Evolutionary conservation across 768 basidiomycete genomes (phyloP).

Genomic region (Russula ochroleuca): DNA sequence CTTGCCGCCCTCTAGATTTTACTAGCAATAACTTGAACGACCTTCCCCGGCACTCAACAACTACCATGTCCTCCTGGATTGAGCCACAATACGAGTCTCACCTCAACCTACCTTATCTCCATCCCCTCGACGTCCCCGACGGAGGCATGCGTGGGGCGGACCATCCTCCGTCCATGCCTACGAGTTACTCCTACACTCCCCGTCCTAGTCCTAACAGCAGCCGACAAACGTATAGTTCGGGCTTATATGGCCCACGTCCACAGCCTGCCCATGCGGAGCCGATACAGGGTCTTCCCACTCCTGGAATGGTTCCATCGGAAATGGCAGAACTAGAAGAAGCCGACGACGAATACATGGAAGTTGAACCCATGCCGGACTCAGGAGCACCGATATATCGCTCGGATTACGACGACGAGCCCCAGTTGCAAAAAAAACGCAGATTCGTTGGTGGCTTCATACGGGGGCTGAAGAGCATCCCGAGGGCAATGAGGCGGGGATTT

Average conservation of each 20-base stretch:
- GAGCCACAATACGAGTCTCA: conserved; percentile 13
- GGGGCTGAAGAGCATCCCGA: conserved; percentile 21
- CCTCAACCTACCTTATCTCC: not conserved
- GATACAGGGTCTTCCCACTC: conserved; percentile 13
- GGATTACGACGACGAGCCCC: conserved; percentile 10
- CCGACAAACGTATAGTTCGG: conserved; percentile 14
- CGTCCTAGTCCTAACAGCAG: conserved; percentile 21
- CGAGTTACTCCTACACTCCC: not conserved
- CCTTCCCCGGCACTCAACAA: not conserved
- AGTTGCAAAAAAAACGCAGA: conserved; percentile 1
- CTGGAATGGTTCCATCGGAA: not conserved
- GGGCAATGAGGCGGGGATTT: conserved; percentile 23
- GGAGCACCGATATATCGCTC: not conserved
- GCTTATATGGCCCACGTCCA: conserved; percentile 23
- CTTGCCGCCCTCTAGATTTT: conserved; percentile 2
- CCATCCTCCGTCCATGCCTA: conserved; percentile 7
- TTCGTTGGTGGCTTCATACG: conserved; percentile 27
- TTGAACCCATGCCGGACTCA: conserved; percentile 9
- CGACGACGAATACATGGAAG: conserved; percentile 21
- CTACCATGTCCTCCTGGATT: conserved; percentile 19
- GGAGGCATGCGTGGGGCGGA: conserved; percentile 10
- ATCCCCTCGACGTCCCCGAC: conserved; percentile 6
- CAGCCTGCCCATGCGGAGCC: conserved; percentile 10
- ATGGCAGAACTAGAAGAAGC: conserved; percentile 18
- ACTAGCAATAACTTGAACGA: conserved; percentile 11